Evolutionary conservation across 352 stramenopile species (phyloP), one percentile per base, ranked within the genome.

Genomic region (Phytophthora ohioensis): DNA sequence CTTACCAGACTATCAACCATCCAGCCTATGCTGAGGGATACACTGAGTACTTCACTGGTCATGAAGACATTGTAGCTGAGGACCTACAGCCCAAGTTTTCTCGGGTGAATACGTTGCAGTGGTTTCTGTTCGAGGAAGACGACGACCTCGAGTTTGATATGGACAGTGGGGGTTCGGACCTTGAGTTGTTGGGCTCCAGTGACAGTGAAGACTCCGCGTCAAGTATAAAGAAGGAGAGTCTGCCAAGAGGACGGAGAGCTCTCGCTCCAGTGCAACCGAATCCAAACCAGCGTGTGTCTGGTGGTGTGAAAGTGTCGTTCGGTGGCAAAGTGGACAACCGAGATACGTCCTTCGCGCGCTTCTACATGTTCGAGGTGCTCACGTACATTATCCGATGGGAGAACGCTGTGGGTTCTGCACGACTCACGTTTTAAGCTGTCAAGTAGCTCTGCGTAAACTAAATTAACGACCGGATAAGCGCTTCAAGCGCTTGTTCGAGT

Each of bases 351-450:
- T 86, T 71, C 48, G 67, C 75, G 21, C 72, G 66, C n/a, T 84
- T 82, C 30, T 84, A 81, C 57, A 78, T 84, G 61, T 81, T 84
- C 35, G 77, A 84, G 48, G 77, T 84, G 58, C 70, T 84, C 54
- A 80, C 77, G 52, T 82, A 80, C 58, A 81, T 84, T 42, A 78
- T 84, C 45, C 71, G 77, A 3, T 84, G 77, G 77, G 77, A 84
- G 39, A 80, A 76, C 59, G 74, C 71, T 5, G 77, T 82, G 31
- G 75, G 69, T 5, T 76, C 70, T 17, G 71, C 74, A 10, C 71
- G 74, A 3, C 71, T 84, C 35, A 75, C 76, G 32, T 76, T 76
- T 56, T 66, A 54, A 69, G 3, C 12, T 32, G 48, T 35, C 30
- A 34, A 41, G 39, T 41, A 55, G 32, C 41, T 46, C 42, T 47